phyloP scores from a whole-genome alignment of 352 stramenopile genomes.

The Halophytophthora polymorphica region DNA sequence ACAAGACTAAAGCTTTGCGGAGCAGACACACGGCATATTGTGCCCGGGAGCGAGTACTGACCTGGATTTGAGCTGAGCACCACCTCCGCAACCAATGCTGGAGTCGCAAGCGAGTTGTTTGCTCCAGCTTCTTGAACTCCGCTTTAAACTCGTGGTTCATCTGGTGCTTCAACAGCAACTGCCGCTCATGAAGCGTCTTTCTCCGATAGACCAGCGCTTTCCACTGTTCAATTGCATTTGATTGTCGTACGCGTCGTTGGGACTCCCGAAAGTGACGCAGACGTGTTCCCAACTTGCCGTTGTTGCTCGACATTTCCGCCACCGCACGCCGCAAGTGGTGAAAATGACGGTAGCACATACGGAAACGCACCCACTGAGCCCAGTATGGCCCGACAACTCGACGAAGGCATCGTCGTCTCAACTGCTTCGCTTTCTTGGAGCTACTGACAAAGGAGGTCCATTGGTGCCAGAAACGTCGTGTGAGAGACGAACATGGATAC shows the following conservation, averaged over 20 bases:
- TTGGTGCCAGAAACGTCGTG: conserved; percentile 20
- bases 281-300: conserved; percentile 26
- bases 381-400: conserved; percentile 10
- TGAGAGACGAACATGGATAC: conserved; percentile 25
- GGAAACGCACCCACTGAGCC: conserved; percentile 27
- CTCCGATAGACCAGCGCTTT: conserved; percentile 9
- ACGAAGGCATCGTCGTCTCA: conserved; percentile 8
- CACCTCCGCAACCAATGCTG: conserved; percentile 20
- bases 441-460: conserved; percentile 25
- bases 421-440: conserved; percentile 2
- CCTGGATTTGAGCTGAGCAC: conserved; percentile 4
- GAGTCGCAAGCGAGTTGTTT: conserved; percentile 8
- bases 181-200: conserved; percentile 15
- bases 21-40: conserved; percentile 18
- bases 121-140: not conserved
- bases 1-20: conserved; percentile 20
- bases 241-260: not conserved
- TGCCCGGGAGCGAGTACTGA: conserved; percentile 3
- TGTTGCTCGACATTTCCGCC: conserved; percentile 6
- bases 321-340: conserved; percentile 18
- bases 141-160: conserved; percentile 19
- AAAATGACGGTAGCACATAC: conserved; percentile 16
- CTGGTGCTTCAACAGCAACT: conserved; percentile 17
- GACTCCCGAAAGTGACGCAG: conserved; percentile 26
- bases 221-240: conserved; percentile 7